Conservation (phyloP, 2,329 filamentous ascomycete genomes). For the Stagonosporopsis vannaccii region DNA sequence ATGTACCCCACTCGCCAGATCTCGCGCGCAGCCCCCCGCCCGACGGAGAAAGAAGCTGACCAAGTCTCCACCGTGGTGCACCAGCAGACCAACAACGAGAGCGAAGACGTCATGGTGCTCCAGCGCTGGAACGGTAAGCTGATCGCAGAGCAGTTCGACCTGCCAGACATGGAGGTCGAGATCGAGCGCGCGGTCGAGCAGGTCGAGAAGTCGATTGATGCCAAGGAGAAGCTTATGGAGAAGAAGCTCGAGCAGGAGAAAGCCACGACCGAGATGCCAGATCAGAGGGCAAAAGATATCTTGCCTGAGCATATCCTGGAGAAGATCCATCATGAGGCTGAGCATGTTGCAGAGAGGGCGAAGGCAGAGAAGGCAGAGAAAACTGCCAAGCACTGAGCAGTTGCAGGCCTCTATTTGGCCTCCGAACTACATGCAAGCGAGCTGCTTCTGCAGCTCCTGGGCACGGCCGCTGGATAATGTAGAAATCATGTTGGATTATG, state of each 20-base stretch:
- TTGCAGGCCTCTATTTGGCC: background rate
- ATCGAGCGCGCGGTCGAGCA: slow-evolving; percentile 62
- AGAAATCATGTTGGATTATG: slow-evolving; percentile 10
- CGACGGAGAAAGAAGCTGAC: slow-evolving; percentile 48
- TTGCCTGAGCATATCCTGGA: slow-evolving; percentile 39
- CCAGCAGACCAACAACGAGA: slow-evolving; percentile 50
- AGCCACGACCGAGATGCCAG: slow-evolving; percentile 32
- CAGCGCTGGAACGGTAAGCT: slow-evolving; percentile 60
- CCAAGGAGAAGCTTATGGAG: slow-evolving; percentile 44
- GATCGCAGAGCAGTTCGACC: slow-evolving; percentile 57
- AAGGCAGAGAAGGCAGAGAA: slow-evolving; percentile 19
- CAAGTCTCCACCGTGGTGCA: slow-evolving; percentile 50
- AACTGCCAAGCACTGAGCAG: slow-evolving; percentile 6
- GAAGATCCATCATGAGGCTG: slow-evolving; percentile 35
- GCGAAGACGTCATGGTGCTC: slow-evolving; percentile 58
- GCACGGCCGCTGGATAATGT: background rate
- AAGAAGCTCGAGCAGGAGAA: slow-evolving; percentile 49
- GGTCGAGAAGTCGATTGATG: slow-evolving; percentile 55
- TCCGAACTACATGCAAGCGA: background rate
- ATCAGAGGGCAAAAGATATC: slow-evolving; percentile 37
- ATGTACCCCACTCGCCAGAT: slow-evolving; percentile 53
- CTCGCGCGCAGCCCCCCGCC: slow-evolving; percentile 49
- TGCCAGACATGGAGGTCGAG: slow-evolving; percentile 62
- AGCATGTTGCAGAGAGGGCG: slow-evolving; percentile 29
- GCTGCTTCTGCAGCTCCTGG: background rate